Percentiles rank a stretch among this genome's conserved stretches.
Conservation (phyloP, 2,329 filamentous ascomycete genomes). For the Trichoderma semiorbis region DNA sequence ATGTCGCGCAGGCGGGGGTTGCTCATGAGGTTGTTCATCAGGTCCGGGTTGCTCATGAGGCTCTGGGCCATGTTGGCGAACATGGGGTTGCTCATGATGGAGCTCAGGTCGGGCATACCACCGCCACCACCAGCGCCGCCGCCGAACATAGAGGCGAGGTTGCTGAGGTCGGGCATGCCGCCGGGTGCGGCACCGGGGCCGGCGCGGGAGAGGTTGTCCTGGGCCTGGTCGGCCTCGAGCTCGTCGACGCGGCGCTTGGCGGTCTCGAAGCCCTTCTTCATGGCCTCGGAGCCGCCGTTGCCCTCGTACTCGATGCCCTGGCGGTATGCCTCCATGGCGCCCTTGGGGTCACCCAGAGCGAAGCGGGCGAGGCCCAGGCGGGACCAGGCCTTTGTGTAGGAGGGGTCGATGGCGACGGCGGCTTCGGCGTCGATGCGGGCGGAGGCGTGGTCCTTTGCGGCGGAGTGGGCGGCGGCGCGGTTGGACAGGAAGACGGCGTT, state of each 20-base stretch:
- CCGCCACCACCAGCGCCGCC: constrained; percentile 64
- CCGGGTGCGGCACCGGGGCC: constrained; percentile 51
- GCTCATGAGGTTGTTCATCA: constrained; percentile 89
- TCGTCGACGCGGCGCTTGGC: constrained; percentile 85
- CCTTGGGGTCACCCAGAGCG: constrained; percentile 84
- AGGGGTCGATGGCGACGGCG: constrained; percentile 80
- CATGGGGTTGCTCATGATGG: constrained; percentile 97
- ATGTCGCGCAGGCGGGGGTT: constrained; percentile 87
- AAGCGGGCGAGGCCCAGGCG: constrained; percentile 87
- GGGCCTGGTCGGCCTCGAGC: constrained; percentile 51
- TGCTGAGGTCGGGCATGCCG: constrained; percentile 68
- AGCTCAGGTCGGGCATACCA: constrained; percentile 82
- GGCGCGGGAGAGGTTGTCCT: constrained; percentile 39
- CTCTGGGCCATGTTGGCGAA: constrained; percentile 96
- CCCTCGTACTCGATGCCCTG: constrained; percentile 93
- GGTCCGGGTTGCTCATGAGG: constrained; percentile 92
- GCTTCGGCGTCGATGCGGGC: constrained; percentile 87
- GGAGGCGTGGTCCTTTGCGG: constrained; percentile 76
- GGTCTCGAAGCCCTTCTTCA: constrained; percentile 96
- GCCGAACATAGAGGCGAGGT: constrained; percentile 68
- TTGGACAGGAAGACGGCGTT: constrained; percentile 98
- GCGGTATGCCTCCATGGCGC: constrained; percentile 90
- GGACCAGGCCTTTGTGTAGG: constrained; percentile 97
- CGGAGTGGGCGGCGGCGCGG: constrained; percentile 89
- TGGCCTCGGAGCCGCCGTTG: constrained; percentile 89